Base-by-base conservation (phyloP, 2,329 filamentous ascomycete species). In the Scorias spongiosa region DNA sequence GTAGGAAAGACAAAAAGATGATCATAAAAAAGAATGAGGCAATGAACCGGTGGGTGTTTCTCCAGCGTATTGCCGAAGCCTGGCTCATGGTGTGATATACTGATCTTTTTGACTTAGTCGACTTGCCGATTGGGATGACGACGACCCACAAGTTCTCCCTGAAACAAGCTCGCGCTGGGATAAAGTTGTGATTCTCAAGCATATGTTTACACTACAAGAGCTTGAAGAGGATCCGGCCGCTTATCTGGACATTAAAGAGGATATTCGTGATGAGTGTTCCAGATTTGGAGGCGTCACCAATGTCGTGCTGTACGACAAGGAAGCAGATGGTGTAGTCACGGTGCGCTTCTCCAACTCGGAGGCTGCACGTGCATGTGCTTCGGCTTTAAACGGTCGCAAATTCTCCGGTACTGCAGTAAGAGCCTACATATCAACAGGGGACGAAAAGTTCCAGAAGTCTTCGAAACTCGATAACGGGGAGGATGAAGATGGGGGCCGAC, bases 111-210 rank as follows among this genome's bases (percentile, higher is more conserved):
- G 34, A 15, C 11, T 40, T 56, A 89, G 86, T 41, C 88, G 89
- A 65, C 76, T 96, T 29, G 83, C 87, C 2, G 88, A 96, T 62
- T 98, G 91, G 91, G 84, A 86, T 57, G 89, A 95, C 57, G 88
- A 96, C 59, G 81, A 89, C 44, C 75, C 81, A 2, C 50, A 52
- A 15, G 47, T 54, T 18, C 56, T 77, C 18, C 70, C 72, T n/a
- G 70, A 77, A 37, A 72, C 69, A 8, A 71, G 63, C 49, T 70
- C 69, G 11, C 67, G 67, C 55, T 82, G 76, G 65, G 84, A 88
- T 55, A 93, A 88, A 61, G 70, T 84, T 12, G 88, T 94, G 26
- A 80, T 96, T 46, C 67, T 98, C 50, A 85, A 85, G 58, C 80
- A 93, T 65, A 93, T 94, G 81, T 98, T 98, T 64, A 93, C 86